These are phyloP conservation scores for Penicillium corylophilum DNA, from an alignment of 2,329 filamentous ascomycete species.

Conservation along the genomic window DNA sequence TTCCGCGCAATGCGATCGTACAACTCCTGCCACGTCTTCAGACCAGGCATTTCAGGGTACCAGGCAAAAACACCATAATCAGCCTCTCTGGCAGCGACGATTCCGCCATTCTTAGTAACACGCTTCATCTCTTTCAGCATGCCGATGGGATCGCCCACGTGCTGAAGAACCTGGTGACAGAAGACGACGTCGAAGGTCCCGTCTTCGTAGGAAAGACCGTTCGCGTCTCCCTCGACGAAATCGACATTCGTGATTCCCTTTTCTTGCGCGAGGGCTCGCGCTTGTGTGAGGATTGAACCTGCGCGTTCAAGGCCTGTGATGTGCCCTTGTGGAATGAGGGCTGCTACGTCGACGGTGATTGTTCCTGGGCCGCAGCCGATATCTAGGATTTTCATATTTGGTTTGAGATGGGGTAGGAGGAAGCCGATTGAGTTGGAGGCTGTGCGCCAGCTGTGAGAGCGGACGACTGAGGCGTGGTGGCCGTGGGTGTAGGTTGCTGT, in stretches of 20 bases:
- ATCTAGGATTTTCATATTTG: slow-evolving; percentile 41
- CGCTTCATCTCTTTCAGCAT: slow-evolving; percentile 56
- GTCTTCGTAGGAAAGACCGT: slow-evolving; percentile 46
- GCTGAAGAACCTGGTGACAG: slow-evolving; percentile 59
- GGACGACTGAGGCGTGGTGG: slow-evolving; percentile 30
- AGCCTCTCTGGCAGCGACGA: slow-evolving; percentile 49
- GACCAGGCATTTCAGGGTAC: slow-evolving; percentile 28
- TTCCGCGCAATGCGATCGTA: slow-evolving; percentile 28
- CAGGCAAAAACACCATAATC: slow-evolving; percentile 31
- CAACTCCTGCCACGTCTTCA: slow-evolving; percentile 26
- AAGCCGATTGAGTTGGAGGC: slow-evolving; percentile 40
- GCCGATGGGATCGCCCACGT: slow-evolving; percentile 52
- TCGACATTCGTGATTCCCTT: slow-evolving; percentile 35
- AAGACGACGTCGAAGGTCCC: slow-evolving; percentile 60
- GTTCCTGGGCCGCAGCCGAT: slow-evolving; percentile 47
- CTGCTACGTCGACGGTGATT: slow-evolving; percentile 44
- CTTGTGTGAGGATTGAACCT: slow-evolving; percentile 31
- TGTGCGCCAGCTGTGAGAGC: slow-evolving; percentile 32
- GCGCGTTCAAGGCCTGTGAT: slow-evolving; percentile 39
- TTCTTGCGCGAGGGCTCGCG: slow-evolving; percentile 27
- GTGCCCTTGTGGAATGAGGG: slow-evolving; percentile 38
- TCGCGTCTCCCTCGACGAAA: slow-evolving; percentile 42
- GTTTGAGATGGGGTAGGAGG: slow-evolving; percentile 39
- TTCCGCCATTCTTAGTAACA: slow-evolving; percentile 53
- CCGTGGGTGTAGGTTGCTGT: slow-evolving; percentile 32